phyloP scores from a whole-genome alignment of 345 rosid genomes.

The Litchi chinensis region DNA sequence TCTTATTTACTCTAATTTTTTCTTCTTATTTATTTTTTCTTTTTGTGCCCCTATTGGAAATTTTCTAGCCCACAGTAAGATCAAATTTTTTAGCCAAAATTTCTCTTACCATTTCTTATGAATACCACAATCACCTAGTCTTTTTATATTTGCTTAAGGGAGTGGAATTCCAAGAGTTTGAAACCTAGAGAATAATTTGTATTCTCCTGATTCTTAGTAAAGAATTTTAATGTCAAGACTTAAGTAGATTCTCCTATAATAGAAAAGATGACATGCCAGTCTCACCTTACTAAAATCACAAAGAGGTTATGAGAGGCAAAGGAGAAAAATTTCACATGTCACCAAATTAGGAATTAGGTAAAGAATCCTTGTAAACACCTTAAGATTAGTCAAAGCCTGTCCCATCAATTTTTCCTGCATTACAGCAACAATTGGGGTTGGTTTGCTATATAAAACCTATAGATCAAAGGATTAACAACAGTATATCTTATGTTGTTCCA shows the following conservation, averaged over 20 bases:
- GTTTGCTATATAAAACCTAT: constrained; percentile 13
- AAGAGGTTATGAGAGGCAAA: constrained; percentile 10
- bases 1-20: background rate
- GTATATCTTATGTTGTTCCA: background rate
- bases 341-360: constrained; percentile 5
- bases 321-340: constrained; percentile 9
- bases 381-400: constrained; percentile 10
- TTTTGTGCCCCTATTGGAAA: background rate
- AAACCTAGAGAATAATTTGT: background rate
- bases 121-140: background rate
- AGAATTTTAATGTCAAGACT: background rate
- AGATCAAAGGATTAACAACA: background rate
- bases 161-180: background rate
- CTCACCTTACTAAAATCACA: constrained; percentile 18
- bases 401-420: constrained; percentile 18
- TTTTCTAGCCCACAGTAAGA: background rate
- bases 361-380: constrained; percentile 16
- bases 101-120: background rate
- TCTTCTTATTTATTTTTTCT: background rate
- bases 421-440: constrained; percentile 21
- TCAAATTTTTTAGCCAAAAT: background rate
- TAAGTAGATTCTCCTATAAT: background rate
- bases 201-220: background rate
- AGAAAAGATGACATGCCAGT: background rate
- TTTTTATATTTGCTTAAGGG: background rate